Conservation (phyloP, 2,329 filamentous ascomycete species). For the Aspergillus alliaceus region DNA sequence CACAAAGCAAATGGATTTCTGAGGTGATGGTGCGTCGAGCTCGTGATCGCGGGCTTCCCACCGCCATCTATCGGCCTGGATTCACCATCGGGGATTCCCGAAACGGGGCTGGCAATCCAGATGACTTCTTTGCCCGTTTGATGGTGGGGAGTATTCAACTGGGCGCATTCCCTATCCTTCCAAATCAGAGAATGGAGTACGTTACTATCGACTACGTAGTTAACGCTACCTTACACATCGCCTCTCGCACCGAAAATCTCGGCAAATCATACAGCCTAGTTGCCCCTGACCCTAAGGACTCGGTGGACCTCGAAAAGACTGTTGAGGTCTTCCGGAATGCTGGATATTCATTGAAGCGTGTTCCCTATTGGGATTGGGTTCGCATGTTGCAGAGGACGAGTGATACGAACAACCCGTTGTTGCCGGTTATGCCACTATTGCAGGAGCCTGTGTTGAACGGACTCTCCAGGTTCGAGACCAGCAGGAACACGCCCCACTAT, state of each 20-base stretch:
- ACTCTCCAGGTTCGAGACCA: slow-evolving; percentile 21
- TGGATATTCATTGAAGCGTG: not conserved
- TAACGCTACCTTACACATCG: slow-evolving; percentile 11
- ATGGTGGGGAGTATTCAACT: slow-evolving; percentile 79
- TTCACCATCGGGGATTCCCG: slow-evolving; percentile 72
- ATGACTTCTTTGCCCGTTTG: slow-evolving; percentile 80
- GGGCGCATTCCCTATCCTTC: slow-evolving; percentile 23
- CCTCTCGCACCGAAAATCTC: slow-evolving; percentile 5
- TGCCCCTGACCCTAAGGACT: slow-evolving; percentile 5
- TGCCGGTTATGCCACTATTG: slow-evolving; percentile 39
- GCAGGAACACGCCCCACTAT: slow-evolving; percentile 11
- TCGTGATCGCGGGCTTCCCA: slow-evolving; percentile 67
- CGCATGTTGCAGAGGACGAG: not conserved
- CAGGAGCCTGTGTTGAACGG: slow-evolving; percentile 33
- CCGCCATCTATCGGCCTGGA: slow-evolving; percentile 71
- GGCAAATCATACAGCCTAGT: slow-evolving; percentile 15
- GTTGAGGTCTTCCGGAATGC: slow-evolving; percentile 2
- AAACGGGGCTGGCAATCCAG: slow-evolving; percentile 63
- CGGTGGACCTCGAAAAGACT: slow-evolving; percentile 10
- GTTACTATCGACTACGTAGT: slow-evolving; percentile 14
- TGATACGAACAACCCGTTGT: slow-evolving; percentile 4
- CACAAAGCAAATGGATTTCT: slow-evolving; percentile 77
- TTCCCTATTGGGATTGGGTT: slow-evolving; percentile 5
- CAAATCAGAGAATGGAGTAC: slow-evolving; percentile 14
- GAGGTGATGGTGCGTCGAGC: slow-evolving; percentile 69